phyloP scores from a whole-genome alignment of 2,329 filamentous ascomycete genomes.

The Verticillium alfalfae region DNA sequence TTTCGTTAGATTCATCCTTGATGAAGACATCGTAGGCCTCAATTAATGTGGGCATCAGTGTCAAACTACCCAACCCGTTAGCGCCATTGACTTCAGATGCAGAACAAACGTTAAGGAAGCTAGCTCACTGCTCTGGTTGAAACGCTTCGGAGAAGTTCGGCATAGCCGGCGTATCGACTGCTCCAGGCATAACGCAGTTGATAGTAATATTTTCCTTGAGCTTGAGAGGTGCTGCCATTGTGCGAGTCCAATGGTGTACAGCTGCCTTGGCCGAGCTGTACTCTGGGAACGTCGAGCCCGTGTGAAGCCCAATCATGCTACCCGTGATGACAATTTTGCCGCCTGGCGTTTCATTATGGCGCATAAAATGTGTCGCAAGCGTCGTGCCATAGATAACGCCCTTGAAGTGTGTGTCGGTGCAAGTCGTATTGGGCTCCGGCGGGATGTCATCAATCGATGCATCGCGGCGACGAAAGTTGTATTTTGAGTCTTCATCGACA shows the following conservation, averaged over 20 bases:
- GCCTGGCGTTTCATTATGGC: conserved; percentile 35
- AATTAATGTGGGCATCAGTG: neutral
- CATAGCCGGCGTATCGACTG: conserved; percentile 37
- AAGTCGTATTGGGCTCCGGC: conserved; percentile 33
- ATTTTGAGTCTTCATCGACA: conserved; percentile 41
- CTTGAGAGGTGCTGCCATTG: conserved; percentile 29
- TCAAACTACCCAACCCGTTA: conserved; percentile 2
- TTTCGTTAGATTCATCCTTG: conserved; percentile 7
- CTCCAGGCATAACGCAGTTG: conserved; percentile 41
- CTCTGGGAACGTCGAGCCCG: conserved; percentile 37
- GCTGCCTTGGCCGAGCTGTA: conserved; percentile 47
- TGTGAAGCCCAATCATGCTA: conserved; percentile 35
- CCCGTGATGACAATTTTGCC: conserved; percentile 38
- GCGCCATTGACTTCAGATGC: neutral
- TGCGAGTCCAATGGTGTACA: conserved; percentile 30
- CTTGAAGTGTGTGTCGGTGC: conserved; percentile 45
- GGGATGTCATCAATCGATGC: conserved; percentile 21
- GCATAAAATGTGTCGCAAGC: conserved; percentile 47
- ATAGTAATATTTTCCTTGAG: conserved; percentile 41
- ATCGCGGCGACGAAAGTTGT: conserved; percentile 23
- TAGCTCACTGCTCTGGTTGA: conserved; percentile 19
- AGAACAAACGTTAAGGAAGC: neutral
- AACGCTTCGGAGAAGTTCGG: conserved; percentile 35
- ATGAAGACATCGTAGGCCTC: conserved; percentile 10
- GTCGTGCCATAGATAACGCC: conserved; percentile 42